Evolutionary conservation across 331 rosid genomes (phyloP), one percentile per base, ranked within the genome.

Genomic region (Malus hybrid): DNA sequence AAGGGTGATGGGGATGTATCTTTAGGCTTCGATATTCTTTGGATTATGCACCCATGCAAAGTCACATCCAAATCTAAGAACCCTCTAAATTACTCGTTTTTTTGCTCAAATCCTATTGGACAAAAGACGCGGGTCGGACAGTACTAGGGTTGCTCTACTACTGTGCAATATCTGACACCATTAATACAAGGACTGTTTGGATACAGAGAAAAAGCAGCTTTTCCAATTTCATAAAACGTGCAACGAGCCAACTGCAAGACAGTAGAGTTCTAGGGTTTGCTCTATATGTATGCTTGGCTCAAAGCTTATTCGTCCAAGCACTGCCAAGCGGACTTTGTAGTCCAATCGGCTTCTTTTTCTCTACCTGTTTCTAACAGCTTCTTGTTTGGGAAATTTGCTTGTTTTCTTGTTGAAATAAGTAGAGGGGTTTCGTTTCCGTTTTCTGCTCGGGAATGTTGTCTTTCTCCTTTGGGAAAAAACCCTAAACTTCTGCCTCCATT

Each of bases 271-370:
- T 1, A 6, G 20, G 57, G 20, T 52, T 52, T 16, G 68, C 13
- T 77, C 18, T 69, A 65, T 56, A 70, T 70, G 54, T 60, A 67
- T 71, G 64, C 24, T 65, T 39, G 81, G 74, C 73, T 80, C 87
- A 70, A 60, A 44, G 70, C 80, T 73, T 81, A 87, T 87, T 88
- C 68, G 86, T 75, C 87, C 70, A 65, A 50, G 19, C 72, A 28
- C 93, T 90, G 88, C 77, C 92, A 78, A 74, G 32, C 27, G 61
- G 73, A 55, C 56, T 22, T 74, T 82, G 5, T 50, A 74, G 75
- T 80, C 94, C 96, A 87, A 86, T 88, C 18, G 73, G 77, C 72
- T 83, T 71, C 82, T 80, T 80, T 78, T 71, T 66, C 85, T 80
- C 80, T 80, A 44, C 64, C 82, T 34, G 71, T 76, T 78, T 73